Evolutionary conservation across 768 basidiomycete genomes (phyloP).

Genomic region (Boletus rex-veris): DNA sequence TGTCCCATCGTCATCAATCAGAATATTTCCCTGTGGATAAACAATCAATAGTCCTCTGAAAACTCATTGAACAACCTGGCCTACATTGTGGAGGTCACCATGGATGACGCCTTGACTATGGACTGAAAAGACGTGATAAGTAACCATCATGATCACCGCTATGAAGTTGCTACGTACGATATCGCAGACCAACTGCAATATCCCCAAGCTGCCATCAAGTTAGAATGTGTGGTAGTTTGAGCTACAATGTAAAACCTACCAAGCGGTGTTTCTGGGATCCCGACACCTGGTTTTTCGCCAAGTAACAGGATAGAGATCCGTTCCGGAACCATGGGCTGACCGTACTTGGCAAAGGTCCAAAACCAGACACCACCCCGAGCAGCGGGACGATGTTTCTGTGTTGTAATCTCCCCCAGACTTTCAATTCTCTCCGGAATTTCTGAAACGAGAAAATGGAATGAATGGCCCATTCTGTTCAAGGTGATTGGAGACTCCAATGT

Average conservation of each 20-base stretch:
- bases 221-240: not conserved
- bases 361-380: conserved; percentile 28
- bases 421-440: conserved; percentile 30
- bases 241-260: conserved; percentile 7
- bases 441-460: not conserved
- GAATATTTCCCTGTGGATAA: conserved; percentile 35
- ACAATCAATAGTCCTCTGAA: not conserved
- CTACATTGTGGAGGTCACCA: conserved; percentile 37
- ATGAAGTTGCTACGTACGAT: conserved; percentile 16
- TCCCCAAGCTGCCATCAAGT: conserved; percentile 16
- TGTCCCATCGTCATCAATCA: conserved; percentile 36
- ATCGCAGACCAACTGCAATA: conserved; percentile 19
- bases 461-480: not conserved
- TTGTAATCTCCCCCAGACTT: conserved; percentile 12
- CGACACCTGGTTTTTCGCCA: not conserved
- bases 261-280: conserved; percentile 1
- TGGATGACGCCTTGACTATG: conserved; percentile 28
- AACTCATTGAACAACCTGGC: not conserved
- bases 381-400: conserved; percentile 31
- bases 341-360: conserved; percentile 29
- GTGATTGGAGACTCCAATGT: not conserved
- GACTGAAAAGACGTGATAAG: conserved; percentile 9
- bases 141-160: not conserved
- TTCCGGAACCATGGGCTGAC: conserved; percentile 33
- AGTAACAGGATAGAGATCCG: conserved; percentile 25